phyloP scores from a whole-genome alignment of 2,329 filamentous ascomycete genomes.

The Hypoxylon sp. region DNA sequence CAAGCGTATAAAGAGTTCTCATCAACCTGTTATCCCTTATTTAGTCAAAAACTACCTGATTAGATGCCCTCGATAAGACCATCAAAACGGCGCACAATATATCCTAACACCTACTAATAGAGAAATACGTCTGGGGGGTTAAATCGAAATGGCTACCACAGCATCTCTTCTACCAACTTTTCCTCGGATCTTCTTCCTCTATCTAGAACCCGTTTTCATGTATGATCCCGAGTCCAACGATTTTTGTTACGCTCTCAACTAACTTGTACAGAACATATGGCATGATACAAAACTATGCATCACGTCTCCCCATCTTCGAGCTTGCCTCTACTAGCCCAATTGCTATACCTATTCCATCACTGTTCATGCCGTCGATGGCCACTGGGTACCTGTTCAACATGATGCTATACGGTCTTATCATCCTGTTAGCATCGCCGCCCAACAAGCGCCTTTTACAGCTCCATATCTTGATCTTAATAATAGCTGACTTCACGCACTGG shows the following conservation, averaged over 20 bases:
- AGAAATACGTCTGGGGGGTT: not conserved
- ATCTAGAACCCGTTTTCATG: slow-evolving; percentile 46
- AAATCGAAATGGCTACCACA: slow-evolving; percentile 43
- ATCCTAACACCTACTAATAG: not conserved
- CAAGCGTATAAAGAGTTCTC: slow-evolving; percentile 9
- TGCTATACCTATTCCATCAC: slow-evolving; percentile 29
- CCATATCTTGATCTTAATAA: slow-evolving; percentile 43
- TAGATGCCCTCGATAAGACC: not conserved
- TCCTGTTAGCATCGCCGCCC: slow-evolving; percentile 44
- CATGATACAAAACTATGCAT: slow-evolving; percentile 39
- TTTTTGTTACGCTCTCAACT: slow-evolving; percentile 1
- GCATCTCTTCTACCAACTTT: slow-evolving; percentile 46
- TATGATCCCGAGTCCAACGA: slow-evolving; percentile 20
- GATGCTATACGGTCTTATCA: slow-evolving; percentile 46
- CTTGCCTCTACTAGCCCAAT: slow-evolving; percentile 26
- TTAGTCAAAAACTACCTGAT: not conserved
- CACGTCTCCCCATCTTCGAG: slow-evolving; percentile 31
- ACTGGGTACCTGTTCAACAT: slow-evolving; percentile 42
- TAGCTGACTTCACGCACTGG: slow-evolving; percentile 48
- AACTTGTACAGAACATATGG: slow-evolving; percentile 40
- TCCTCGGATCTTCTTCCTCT: slow-evolving; percentile 49
- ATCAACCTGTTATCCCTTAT: not conserved
- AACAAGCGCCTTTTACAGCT: slow-evolving; percentile 39
- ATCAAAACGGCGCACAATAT: not conserved
- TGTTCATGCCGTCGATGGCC: slow-evolving; percentile 34